A percentile compares a stretch with the other conserved stretches of the same genome.
Conservation (phyloP, 179 eudicot genomes). For the Silene vulgaris region DNA sequence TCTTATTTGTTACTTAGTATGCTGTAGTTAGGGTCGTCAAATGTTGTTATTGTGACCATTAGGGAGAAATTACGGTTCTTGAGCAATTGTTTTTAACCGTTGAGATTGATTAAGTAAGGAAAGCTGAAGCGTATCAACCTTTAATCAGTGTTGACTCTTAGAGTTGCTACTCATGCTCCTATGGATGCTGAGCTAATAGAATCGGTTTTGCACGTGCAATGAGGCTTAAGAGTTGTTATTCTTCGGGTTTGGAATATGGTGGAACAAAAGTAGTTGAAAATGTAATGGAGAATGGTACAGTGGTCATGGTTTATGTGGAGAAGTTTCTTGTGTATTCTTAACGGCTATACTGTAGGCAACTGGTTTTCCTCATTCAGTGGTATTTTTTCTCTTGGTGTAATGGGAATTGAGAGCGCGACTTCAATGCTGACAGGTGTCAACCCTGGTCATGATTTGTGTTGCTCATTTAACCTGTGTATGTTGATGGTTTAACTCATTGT, state of each 20-base stretch:
- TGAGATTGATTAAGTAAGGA: too few relatives aligned
- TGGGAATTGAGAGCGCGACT: too few relatives aligned
- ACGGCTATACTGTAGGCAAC: neutral
- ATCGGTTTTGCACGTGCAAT: neutral
- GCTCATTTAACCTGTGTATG: neutral
- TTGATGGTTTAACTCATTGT: neutral
- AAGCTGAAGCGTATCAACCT: too few relatives aligned
- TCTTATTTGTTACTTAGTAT: too few relatives aligned
- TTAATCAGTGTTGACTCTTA: neutral
- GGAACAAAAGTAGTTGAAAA: neutral
- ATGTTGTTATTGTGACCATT: too few relatives aligned
- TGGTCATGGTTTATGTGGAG: constrained; percentile 1
- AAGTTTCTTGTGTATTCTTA: constrained; percentile 1
- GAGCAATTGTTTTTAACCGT: too few relatives aligned
- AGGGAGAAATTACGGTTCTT: too few relatives aligned
- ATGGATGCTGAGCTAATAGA: neutral
- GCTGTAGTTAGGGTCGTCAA: too few relatives aligned
- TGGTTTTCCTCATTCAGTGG: too few relatives aligned
- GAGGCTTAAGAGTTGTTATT: neutral
- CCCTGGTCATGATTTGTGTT: neutral
- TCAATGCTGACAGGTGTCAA: neutral
- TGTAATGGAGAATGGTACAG: neutral
- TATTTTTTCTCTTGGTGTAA: too few relatives aligned
- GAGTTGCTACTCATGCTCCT: neutral
- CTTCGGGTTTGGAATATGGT: neutral